These are phyloP conservation scores for Tuber indicum DNA, from an alignment of 495 filamentous ascomycete species.

Conservation along the genomic window DNA sequence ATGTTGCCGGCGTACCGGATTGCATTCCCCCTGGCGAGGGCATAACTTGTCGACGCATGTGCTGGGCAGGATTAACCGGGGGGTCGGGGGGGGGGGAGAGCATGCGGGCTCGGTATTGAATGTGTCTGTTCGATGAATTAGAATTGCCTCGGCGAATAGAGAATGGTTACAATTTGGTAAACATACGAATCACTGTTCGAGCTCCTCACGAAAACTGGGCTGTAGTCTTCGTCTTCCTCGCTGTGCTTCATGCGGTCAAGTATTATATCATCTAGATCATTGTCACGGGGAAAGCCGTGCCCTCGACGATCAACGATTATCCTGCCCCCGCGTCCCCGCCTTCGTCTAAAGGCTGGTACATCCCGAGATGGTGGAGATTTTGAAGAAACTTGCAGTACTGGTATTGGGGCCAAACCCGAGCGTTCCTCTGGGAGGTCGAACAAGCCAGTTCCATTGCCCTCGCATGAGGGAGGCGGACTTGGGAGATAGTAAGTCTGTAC, in stretches of 20 bases:
- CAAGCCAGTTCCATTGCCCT: slow-evolving; percentile 40
- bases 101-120: slow-evolving; percentile 39
- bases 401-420: slow-evolving; percentile 41
- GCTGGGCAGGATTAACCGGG: slow-evolving; percentile 14
- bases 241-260: slow-evolving; percentile 81
- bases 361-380: slow-evolving; percentile 40
- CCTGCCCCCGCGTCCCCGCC: slow-evolving; percentile 69
- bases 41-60: slow-evolving; percentile 28
- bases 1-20: slow-evolving; percentile 11
- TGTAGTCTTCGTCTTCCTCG: slow-evolving; percentile 62
- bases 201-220: slow-evolving; percentile 60
- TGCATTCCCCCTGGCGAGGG: slow-evolving; percentile 20
- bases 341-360: slow-evolving; percentile 58
- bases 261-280: slow-evolving; percentile 50
- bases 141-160: slow-evolving; percentile 3
- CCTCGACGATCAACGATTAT: slow-evolving; percentile 73
- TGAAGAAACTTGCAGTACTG: slow-evolving; percentile 36
- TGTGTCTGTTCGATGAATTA: slow-evolving; percentile 24
- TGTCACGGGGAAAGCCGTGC: slow-evolving; percentile 49
- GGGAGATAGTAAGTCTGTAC: slow-evolving; percentile 77
- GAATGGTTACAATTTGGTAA: not conserved
- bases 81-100: slow-evolving; percentile 38
- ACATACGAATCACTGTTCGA: slow-evolving; percentile 43
- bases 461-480: slow-evolving; percentile 75
- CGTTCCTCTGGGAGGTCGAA: slow-evolving; percentile 16